Evolutionary conservation across 1,139 yeast species (phyloP), one percentile per base, ranked within the genome.

Genomic region (Taiozyma sp.): DNA sequence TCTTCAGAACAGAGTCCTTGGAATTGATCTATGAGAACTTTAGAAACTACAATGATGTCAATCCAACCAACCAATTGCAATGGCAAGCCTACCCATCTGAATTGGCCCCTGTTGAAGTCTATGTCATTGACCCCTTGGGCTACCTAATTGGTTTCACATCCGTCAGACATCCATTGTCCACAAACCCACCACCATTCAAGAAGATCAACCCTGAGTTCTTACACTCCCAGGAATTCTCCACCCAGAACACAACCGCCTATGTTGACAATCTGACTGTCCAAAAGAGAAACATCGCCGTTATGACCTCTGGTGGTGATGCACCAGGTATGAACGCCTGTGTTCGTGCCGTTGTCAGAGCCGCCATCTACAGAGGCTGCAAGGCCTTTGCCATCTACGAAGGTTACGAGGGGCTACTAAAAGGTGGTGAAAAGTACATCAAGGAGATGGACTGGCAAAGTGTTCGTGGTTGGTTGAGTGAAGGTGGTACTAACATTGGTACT

Each of bases 251-350:
- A 1, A 44, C 57, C 5, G 46, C 56, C 6, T 46, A 44, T 29
- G 51, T 48, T 8, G 48, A 51, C n/a, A 22, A 50, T 1, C 16
- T 14, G 16, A 14, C 38, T 6, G 24, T 12, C 7, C 27, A 59
- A 68, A 60, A 62, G 50, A 79, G 82, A 74, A 79, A 86, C 65
- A 87, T 93, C 59, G 99, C 96, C 8, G 95, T 93, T 48, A 89
- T 93, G 93, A 93, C 99, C 2, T 89, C 97, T 2, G 99, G 99
- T 61, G 99, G 99, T 67, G 99, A 92, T 70, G 91, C 98, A 45
- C 99, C 96, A 27, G 99, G 99, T 59, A 93, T 93, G 99, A 91
- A 92, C 68, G 92, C 97, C 2, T 88, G 86, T 48, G 99, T 93
- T 19, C 79, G 99, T 60, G 95, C 97, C 1, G 96, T 93, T 53